Evolutionary conservation across 805 yeast genomes (phyloP), one percentile per base, ranked within the genome.

Genomic region (Torulaspora delbrueckii): DNA sequence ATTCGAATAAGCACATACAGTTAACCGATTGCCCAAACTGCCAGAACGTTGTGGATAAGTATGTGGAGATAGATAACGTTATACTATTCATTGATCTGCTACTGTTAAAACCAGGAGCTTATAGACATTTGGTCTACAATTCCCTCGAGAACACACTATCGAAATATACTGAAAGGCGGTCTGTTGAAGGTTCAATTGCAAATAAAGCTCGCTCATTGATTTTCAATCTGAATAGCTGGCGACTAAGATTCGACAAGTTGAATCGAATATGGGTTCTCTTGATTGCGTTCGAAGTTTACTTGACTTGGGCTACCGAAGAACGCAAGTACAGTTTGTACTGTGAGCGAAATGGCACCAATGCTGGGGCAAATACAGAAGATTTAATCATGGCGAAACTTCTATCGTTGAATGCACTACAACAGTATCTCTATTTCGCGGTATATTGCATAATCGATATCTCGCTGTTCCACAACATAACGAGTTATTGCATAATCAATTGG

Each of bases 291-390:
- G 97, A 93, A 56, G 91, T 91, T 4, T 93, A 93, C 62, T 65
- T 93, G 42, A 81, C 80, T 1, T 93, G 99, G 98, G 96, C 96
- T 0, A 79, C 82, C 45, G 90, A 85, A 50, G 99, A 91, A 63
- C 79, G 77, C 54, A 76, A 73, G 45, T 57, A 58, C 24, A 54
- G 42, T 19, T 16, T 48, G 18, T 45, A 38, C 28, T 38, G 16
- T 16, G 36, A 38, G n/a, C 40, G 36, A 13, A 36, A 33, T 37
- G 35, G 32, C 10, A 26, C 4, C 16, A 13, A 18, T 8, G 9
- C 25, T 5, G 40, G 19, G 10, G 25, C 35, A 3, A 23, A 31
- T 19, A 18, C 36, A 3, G 37, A 24, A 24, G 38, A 46, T 37
- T 16, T 41, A 16, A 43, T 75, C 1, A 60, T 73, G 32, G 57